Evolutionary conservation across 495 filamentous ascomycete genomes (phyloP).

Genomic region (Penicillium waksmanii): DNA sequence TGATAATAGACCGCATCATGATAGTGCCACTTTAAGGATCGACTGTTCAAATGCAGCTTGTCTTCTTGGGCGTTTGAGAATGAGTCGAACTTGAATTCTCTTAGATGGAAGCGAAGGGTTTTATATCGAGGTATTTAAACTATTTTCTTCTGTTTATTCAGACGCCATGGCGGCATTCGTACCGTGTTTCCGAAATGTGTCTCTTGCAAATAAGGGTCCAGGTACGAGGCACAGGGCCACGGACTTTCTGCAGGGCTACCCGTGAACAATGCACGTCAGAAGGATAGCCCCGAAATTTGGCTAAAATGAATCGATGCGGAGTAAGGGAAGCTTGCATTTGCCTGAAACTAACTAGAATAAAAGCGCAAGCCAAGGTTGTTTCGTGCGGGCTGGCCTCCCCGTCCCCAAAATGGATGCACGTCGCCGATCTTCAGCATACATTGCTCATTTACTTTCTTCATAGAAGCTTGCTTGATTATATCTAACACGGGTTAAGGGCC

Average conservation of each 20-base stretch:
- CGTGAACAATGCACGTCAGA: background rate
- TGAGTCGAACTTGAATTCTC: background rate
- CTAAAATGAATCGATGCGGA: background rate
- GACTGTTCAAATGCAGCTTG: background rate
- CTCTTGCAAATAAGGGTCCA: slow-evolving; percentile 4
- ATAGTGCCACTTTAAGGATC: background rate
- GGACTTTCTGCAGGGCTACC: slow-evolving; percentile 1
- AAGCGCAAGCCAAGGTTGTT: slow-evolving; percentile 7
- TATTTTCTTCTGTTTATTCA: background rate
- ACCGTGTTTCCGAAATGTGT: background rate
- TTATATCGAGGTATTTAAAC: background rate
- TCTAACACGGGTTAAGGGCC: slow-evolving; percentile 8
- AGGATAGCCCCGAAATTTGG: slow-evolving; percentile 1
- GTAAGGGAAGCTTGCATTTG: background rate
- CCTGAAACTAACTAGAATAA: slow-evolving; percentile 3
- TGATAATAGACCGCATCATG: slow-evolving; percentile 20
- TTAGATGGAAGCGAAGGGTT: background rate
- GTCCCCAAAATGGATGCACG: slow-evolving; percentile 19
- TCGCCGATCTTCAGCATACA: slow-evolving; percentile 17
- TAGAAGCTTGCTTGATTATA: slow-evolving; percentile 1
- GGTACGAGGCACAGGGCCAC: background rate
- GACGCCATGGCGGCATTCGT: background rate
- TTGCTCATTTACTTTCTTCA: background rate
- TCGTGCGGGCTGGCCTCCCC: slow-evolving; percentile 19
- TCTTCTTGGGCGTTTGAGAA: background rate